Conservation (phyloP, 1,139 yeast genomes). For the Pneumocystis sp. region DNA sequence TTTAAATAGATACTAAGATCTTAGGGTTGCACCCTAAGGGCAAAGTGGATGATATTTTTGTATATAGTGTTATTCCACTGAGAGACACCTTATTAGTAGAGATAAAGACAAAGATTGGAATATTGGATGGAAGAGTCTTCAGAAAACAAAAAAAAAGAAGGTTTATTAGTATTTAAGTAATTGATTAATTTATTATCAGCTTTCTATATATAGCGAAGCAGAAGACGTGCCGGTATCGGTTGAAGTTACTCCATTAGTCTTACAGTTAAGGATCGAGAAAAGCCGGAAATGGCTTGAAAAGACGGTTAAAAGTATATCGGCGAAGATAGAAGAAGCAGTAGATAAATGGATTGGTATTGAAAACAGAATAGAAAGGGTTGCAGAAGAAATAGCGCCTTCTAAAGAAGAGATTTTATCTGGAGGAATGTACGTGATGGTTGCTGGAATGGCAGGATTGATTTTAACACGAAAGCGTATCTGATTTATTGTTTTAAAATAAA, state of each 20-base stretch:
- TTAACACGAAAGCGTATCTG: constrained; percentile 8
- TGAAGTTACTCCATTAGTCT: background rate
- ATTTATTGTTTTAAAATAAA: background rate
- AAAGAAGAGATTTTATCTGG: constrained; percentile 10
- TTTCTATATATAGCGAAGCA: background rate
- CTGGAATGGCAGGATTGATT: constrained; percentile 12
- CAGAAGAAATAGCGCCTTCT: constrained; percentile 7
- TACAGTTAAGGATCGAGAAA: background rate
- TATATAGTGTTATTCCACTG: too few species aligned
- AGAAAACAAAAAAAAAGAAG: background rate
- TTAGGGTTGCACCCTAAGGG: too few species aligned
- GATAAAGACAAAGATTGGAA: too few species aligned
- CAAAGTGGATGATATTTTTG: too few species aligned
- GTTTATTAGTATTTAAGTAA: background rate
- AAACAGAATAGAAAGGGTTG: constrained; percentile 4
- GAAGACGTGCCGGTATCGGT: background rate
- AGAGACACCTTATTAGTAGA: too few species aligned
- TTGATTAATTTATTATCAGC: background rate
- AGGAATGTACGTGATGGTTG: constrained; percentile 8
- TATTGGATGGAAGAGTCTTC: too few species aligned
- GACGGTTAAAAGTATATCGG: background rate
- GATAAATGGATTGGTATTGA: constrained; percentile 9
- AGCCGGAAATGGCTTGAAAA: background rate
- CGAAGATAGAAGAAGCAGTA: background rate
- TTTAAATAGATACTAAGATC: too few species aligned